Conservation (phyloP, 352 stramenopile genomes). For the Globisporangium ultimum region DNA sequence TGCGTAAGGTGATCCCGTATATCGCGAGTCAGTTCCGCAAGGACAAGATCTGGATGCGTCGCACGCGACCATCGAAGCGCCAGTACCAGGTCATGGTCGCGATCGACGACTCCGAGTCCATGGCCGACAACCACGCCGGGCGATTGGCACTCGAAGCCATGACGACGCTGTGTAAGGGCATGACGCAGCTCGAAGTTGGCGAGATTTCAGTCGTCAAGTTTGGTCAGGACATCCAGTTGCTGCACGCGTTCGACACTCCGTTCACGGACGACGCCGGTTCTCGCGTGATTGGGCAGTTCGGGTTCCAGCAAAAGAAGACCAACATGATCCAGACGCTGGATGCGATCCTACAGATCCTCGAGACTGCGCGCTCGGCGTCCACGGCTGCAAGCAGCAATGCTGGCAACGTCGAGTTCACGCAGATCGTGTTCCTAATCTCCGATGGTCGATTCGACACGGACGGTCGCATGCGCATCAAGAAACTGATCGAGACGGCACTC, state of each 20-base stretch:
- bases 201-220: conserved; percentile 94
- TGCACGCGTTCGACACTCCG: conserved; percentile 96
- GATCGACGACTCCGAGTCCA: conserved; percentile 99
- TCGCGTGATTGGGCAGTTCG: conserved; percentile 94
- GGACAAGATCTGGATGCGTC: conserved; percentile 99
- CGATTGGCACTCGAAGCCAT: conserved; percentile 95
- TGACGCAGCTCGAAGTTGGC: conserved; percentile 97
- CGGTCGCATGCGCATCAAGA: conserved; percentile 92
- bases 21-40: conserved; percentile 99
- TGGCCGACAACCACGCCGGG: conserved; percentile 96
- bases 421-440: conserved; percentile 99
- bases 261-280: conserved; percentile 96
- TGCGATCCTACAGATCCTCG: conserved; percentile 89
- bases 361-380: conserved; percentile 72
- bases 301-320: conserved; percentile 97
- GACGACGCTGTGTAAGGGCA: conserved; percentile 95
- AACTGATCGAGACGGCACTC: conserved; percentile 95
- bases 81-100: conserved; percentile 99
- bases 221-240: conserved; percentile 94
- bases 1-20: conserved; percentile 99
- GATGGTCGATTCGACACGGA: conserved; percentile 98
- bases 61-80: conserved; percentile 97
- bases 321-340: conserved; percentile 95
- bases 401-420: conserved; percentile 82
- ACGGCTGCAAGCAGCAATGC: conserved; percentile 41